Percentiles rank a stretch among this genome's conserved stretches.
phyloP scores from a whole-genome alignment of 108 stramenopile genomes.

The Seminavis robusta region DNA sequence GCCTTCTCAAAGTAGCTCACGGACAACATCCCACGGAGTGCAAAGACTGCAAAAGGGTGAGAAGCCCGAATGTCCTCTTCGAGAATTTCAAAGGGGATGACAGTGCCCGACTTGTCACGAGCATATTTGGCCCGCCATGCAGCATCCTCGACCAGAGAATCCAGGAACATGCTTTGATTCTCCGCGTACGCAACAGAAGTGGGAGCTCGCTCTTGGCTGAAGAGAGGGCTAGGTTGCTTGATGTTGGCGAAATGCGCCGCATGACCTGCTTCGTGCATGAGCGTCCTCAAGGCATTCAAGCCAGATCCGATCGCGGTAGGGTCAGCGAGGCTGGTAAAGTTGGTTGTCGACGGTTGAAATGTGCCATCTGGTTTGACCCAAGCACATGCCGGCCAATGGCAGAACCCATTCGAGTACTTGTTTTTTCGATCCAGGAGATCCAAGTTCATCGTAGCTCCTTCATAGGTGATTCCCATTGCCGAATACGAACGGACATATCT shows the following conservation, averaged over 20 bases:
- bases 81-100: slow-evolving; percentile 59
- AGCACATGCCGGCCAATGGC: slow-evolving; percentile 68
- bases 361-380: slow-evolving; percentile 58
- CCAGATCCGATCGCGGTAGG: slow-evolving; percentile 61
- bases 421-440: slow-evolving; percentile 62
- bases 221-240: slow-evolving; percentile 50
- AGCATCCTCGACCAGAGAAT: slow-evolving; percentile 62
- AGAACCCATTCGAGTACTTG: slow-evolving; percentile 75
- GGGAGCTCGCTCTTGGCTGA: slow-evolving; percentile 68
- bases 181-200: slow-evolving; percentile 72
- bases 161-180: slow-evolving; percentile 68
- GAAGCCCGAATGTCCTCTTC: slow-evolving; percentile 62
- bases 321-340: slow-evolving; percentile 66
- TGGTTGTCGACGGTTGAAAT: slow-evolving; percentile 45
- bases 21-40: slow-evolving; percentile 53
- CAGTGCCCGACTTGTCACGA: slow-evolving; percentile 31
- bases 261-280: slow-evolving; percentile 77
- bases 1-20: slow-evolving; percentile 77
- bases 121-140: slow-evolving; percentile 75
- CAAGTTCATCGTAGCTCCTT: slow-evolving; percentile 58
- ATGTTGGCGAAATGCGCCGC: slow-evolving; percentile 79
- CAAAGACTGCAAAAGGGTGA: slow-evolving; percentile 60
- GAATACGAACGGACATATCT: slow-evolving; percentile 55
- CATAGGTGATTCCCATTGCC: slow-evolving; percentile 56
- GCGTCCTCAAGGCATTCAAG: slow-evolving; percentile 48